Percentiles rank a stretch among this genome's conserved stretches.
Evolutionary conservation across 2,329 filamentous ascomycete species (phyloP).

Genomic region (Volutella citrinella): DNA sequence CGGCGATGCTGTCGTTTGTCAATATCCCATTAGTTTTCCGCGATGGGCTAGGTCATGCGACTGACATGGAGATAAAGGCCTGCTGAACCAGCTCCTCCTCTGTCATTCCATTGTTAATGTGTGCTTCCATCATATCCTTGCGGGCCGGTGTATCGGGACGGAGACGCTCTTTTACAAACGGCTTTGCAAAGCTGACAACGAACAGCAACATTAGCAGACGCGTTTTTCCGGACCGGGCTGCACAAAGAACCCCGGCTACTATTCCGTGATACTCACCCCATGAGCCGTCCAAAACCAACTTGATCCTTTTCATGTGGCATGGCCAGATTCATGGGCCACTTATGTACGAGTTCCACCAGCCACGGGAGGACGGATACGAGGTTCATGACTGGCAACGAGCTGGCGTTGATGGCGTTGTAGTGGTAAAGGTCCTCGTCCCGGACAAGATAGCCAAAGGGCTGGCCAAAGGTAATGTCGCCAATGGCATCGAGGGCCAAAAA

Average conservation of each 20-base stretch:
- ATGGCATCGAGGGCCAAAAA: conserved; percentile 55
- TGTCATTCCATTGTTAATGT: conserved; percentile 35
- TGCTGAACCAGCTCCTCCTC: conserved; percentile 36
- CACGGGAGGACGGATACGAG: conserved; percentile 34
- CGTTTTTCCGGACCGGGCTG: not conserved
- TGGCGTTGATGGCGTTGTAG: conserved; percentile 43
- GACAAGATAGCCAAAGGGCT: conserved; percentile 48
- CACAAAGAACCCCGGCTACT: not conserved
- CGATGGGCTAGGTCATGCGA: not conserved
- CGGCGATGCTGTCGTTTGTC: conserved; percentile 45
- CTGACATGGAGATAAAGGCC: conserved; percentile 38
- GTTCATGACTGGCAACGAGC: conserved; percentile 37
- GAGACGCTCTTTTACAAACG: conserved; percentile 20
- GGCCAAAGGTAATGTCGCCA: conserved; percentile 49
- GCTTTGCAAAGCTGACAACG: conserved; percentile 13
- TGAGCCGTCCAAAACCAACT: conserved; percentile 37
- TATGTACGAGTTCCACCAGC: conserved; percentile 32
- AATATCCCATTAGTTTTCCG: not conserved
- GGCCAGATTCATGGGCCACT: conserved; percentile 34
- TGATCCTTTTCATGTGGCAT: conserved; percentile 35
- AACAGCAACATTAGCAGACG: not conserved
- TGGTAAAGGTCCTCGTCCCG: conserved; percentile 46
- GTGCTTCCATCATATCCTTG: conserved; percentile 38
- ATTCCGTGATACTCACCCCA: conserved; percentile 28
- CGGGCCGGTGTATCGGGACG: conserved; percentile 15